phyloP scores from a whole-genome alignment of 805 yeast species.

The Saccharomycopsis lassenensis region DNA sequence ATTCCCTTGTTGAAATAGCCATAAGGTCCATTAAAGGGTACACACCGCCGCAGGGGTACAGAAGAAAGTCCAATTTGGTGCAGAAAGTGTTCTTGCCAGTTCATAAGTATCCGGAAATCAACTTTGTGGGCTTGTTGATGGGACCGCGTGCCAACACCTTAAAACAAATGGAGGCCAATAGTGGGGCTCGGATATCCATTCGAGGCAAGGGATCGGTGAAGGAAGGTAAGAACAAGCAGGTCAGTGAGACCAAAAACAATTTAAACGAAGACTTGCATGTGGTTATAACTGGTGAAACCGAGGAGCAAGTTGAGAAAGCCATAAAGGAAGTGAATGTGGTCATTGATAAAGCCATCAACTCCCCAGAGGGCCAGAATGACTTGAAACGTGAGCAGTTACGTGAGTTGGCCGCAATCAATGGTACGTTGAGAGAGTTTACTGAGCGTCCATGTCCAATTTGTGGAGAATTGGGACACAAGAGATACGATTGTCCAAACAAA shows the following conservation, averaged over 20 bases:
- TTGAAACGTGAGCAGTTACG: constrained; percentile 82
- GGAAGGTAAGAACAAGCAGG: constrained; percentile 61
- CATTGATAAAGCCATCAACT: constrained; percentile 69
- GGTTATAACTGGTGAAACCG: constrained; percentile 71
- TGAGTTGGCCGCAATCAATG: constrained; percentile 87
- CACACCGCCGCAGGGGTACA: constrained; percentile 70
- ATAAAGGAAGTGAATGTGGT: constrained; percentile 62
- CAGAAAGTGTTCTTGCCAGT: constrained; percentile 84
- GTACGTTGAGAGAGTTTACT: constrained; percentile 80
- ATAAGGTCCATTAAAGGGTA: constrained; percentile 62
- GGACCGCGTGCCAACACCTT: constrained; percentile 96
- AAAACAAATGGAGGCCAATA: constrained; percentile 64
- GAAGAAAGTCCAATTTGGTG: constrained; percentile 44
- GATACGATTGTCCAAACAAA: constrained; percentile 52
- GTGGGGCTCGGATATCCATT: constrained; percentile 72
- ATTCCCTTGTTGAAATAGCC: constrained; percentile 66
- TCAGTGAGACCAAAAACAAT: constrained; percentile 39
- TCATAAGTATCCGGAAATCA: constrained; percentile 79
- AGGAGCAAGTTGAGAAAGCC: constrained; percentile 67
- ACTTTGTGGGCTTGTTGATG: constrained; percentile 78
- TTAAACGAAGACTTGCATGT: constrained; percentile 84
- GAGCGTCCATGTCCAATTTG: constrained; percentile 53
- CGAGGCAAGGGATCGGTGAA: constrained; percentile 95
- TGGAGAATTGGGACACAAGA: constrained; percentile 55
- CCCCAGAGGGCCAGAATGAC: constrained; percentile 92